Evolutionary conservation across 1,139 yeast species (phyloP).

Genomic region (Hyphopichia buzzinii): DNA sequence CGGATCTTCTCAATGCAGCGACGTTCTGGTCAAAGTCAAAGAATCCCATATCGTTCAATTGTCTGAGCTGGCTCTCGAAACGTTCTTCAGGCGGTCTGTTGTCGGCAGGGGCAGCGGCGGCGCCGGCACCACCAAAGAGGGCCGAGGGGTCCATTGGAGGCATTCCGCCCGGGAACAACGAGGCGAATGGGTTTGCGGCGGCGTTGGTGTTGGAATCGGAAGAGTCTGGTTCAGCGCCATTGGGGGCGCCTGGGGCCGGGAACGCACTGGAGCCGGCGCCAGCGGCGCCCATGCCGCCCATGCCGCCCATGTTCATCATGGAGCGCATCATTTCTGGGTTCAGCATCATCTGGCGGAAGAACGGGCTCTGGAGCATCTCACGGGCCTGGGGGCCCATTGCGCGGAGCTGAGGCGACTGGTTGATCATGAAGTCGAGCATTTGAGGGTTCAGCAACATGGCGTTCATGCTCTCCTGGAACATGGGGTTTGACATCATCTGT

Average conservation of each 20-base stretch:
- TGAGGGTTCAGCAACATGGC: conserved; percentile 76
- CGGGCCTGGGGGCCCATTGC: conserved; percentile 90
- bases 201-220: conserved; percentile 12
- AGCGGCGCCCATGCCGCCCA: conserved; percentile 39
- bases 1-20: conserved; percentile 87
- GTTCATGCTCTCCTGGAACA: conserved; percentile 77
- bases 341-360: conserved; percentile 78
- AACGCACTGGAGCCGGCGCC: conserved; percentile 29
- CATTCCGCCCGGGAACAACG: conserved; percentile 39
- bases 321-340: conserved; percentile 85
- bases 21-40: conserved; percentile 90
- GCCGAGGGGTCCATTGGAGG: conserved; percentile 43
- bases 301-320: conserved; percentile 71
- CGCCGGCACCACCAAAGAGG: conserved; percentile 33
- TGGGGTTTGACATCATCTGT: conserved; percentile 76
- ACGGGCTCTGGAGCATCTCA: conserved; percentile 79
- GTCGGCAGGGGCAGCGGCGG: conserved; percentile 52
- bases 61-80: conserved; percentile 85
- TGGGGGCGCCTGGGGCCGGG: conserved; percentile 53
- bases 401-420: conserved; percentile 79
- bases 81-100: conserved; percentile 95
- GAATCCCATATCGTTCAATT: conserved; percentile 95
- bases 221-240: conserved; percentile 11
- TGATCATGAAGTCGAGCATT: conserved; percentile 79
- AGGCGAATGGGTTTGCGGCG: conserved; percentile 54